These are phyloP conservation scores for Talinum fruticosum DNA, from an alignment of 148 eudicot species.

Conservation along the genomic window DNA sequence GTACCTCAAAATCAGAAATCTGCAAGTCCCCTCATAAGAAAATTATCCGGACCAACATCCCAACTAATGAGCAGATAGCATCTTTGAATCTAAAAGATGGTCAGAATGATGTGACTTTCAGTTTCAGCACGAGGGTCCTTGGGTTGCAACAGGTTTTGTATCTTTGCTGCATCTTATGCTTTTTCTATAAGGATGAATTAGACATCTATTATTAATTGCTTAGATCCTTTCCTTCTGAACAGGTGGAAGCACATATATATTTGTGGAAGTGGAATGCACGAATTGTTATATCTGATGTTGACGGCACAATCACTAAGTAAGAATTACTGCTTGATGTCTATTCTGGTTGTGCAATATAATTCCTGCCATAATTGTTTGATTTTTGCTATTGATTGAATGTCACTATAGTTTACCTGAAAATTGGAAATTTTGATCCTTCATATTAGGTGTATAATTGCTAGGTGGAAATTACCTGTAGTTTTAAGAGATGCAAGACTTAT, in stretches of 20 bases:
- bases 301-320: conserved; percentile 97
- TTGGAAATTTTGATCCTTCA: neutral
- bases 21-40: conserved; percentile 62
- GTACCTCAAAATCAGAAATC: conserved; percentile 29
- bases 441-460: neutral
- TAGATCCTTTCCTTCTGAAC: conserved; percentile 19
- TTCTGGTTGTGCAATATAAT: conserved; percentile 1
- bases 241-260: conserved; percentile 99
- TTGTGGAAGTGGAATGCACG: conserved; percentile 98
- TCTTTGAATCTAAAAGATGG: conserved; percentile 90
- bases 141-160: conserved; percentile 73
- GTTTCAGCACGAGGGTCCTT: conserved; percentile 72
- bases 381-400: neutral
- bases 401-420: neutral
- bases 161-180: conserved; percentile 12
- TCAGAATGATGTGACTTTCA: conserved; percentile 86
- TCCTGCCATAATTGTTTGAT: neutral
- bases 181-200: conserved; percentile 8
- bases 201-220: conserved; percentile 14
- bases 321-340: conserved; percentile 15
- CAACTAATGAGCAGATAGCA: conserved; percentile 80
- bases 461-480: neutral
- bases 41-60: conserved; percentile 69
- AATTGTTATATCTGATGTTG: conserved; percentile 96
- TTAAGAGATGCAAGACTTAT: neutral